Conservation (phyloP, 2,329 filamentous ascomycete genomes). For the Penicillium sp. region DNA sequence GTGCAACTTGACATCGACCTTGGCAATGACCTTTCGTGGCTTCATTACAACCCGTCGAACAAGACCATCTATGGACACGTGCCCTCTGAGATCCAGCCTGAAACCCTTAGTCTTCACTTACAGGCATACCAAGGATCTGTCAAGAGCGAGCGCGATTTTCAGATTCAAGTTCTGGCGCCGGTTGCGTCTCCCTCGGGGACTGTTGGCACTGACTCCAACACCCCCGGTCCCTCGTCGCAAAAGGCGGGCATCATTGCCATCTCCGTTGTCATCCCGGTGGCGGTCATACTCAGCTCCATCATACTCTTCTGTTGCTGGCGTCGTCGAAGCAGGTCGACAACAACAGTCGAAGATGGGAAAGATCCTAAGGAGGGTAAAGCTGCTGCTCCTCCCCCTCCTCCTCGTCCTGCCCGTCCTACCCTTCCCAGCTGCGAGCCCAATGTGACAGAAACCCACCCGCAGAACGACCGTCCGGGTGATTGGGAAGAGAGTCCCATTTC, state of each 20-base stretch:
- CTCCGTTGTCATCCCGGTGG: constrained; percentile 32
- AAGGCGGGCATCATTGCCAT: constrained; percentile 36
- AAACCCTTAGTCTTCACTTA: constrained; percentile 39
- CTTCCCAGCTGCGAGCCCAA: constrained; percentile 23
- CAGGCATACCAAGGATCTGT: constrained; percentile 37
- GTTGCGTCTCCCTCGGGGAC: constrained; percentile 9
- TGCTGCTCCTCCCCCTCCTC: constrained; percentile 18
- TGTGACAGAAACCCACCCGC: constrained; percentile 14
- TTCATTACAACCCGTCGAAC: constrained; percentile 44
- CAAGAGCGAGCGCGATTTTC: constrained; percentile 42
- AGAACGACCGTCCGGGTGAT: constrained; percentile 18
- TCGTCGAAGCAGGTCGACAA: constrained; percentile 23
- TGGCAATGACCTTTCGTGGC: constrained; percentile 40
- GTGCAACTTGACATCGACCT: constrained; percentile 42
- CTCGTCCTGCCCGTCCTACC: constrained; percentile 17
- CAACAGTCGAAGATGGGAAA: constrained; percentile 19
- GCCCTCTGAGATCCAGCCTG: constrained; percentile 36
- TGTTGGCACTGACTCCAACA: constrained; percentile 14
- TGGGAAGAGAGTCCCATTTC: constrained; percentile 19
- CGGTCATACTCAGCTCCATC: constrained; percentile 22
- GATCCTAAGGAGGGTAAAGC: constrained; percentile 17
- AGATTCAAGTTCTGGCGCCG: constrained; percentile 31
- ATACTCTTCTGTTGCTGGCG: constrained; percentile 33
- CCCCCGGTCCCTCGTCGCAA: constrained; percentile 18
- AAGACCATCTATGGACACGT: constrained; percentile 46